Conservation (phyloP, 108 stramenopile species). For the Discostella stelligeroides region DNA sequence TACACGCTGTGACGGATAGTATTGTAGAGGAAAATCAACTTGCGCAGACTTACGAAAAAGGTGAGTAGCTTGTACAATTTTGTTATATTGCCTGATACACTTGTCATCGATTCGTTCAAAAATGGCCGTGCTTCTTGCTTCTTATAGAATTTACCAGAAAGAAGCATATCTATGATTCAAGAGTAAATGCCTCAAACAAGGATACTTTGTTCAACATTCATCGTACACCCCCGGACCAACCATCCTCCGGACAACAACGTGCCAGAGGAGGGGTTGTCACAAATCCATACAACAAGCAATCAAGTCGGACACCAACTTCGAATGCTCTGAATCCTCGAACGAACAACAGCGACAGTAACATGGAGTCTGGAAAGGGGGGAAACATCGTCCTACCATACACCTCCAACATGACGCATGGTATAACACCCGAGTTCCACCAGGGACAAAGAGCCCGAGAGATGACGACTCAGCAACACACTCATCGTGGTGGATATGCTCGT, state of each 20-base stretch:
- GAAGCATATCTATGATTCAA: slow-evolving; percentile 18
- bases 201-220: slow-evolving; percentile 4
- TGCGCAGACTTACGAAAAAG: slow-evolving; percentile 34
- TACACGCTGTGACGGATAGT: slow-evolving; percentile 10
- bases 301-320: slow-evolving; percentile 6
- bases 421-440: slow-evolving; percentile 5
- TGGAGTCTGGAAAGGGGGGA: not conserved
- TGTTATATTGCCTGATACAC: too few relatives aligned
- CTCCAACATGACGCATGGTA: slow-evolving; percentile 5
- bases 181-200: slow-evolving; percentile 21
- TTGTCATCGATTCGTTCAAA: too few relatives aligned
- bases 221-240: slow-evolving; percentile 5
- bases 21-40: slow-evolving; percentile 37
- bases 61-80: slow-evolving; percentile 16
- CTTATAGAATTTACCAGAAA: slow-evolving; percentile 22
- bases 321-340: slow-evolving; percentile 2
- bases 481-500: slow-evolving; percentile 29
- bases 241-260: slow-evolving; percentile 11
- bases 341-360: not conserved
- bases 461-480: slow-evolving; percentile 4
- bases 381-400: not conserved
- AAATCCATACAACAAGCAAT: slow-evolving; percentile 46
- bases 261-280: slow-evolving; percentile 13
- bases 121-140: too few relatives aligned
- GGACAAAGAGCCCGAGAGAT: not conserved